These are phyloP conservation scores for Candida broadrunensis DNA, from an alignment of 805 yeast genomes.

Conservation along the genomic window DNA sequence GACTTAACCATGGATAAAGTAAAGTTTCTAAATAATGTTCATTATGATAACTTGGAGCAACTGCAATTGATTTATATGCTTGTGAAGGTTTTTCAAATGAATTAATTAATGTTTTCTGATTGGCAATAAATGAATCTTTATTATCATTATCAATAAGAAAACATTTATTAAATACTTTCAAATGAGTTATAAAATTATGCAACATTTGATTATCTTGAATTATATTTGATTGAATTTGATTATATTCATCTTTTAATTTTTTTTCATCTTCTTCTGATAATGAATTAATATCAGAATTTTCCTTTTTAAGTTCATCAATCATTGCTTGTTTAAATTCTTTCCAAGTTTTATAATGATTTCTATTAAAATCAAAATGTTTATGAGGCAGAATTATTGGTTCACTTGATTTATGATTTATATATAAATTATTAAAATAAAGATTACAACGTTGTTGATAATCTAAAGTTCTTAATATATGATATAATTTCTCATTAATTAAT, in stretches of 20 bases:
- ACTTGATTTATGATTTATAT: slow-evolving; percentile 3
- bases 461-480: slow-evolving; percentile 8
- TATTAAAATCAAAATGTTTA: slow-evolving; percentile 11
- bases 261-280: slow-evolving; percentile 4
- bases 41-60: slow-evolving; percentile 3
- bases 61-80: not conserved
- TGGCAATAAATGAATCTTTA: slow-evolving; percentile 2
- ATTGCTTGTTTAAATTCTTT: slow-evolving; percentile 5
- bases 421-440: slow-evolving; percentile 16
- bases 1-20: slow-evolving; percentile 23
- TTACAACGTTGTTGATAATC: slow-evolving; percentile 17
- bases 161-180: slow-evolving; percentile 22
- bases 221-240: slow-evolving; percentile 3
- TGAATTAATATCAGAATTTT: not conserved
- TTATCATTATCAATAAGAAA: slow-evolving; percentile 8
- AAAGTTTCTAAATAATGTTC: slow-evolving; percentile 10
- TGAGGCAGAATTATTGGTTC: slow-evolving; percentile 16
- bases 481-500: slow-evolving; percentile 4
- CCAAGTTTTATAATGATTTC: slow-evolving; percentile 6
- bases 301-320: slow-evolving; percentile 7
- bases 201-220: slow-evolving; percentile 15
- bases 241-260: slow-evolving; percentile 3
- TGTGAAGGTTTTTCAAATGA: slow-evolving; percentile 1
- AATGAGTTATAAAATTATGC: slow-evolving; percentile 21
- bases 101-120: slow-evolving; percentile 5